A percentile compares a stretch with the other conserved stretches of the same genome.
These are phyloP conservation scores for Cytospora mali DNA, from an alignment of 2,329 filamentous ascomycete species.

Conservation along the genomic window DNA sequence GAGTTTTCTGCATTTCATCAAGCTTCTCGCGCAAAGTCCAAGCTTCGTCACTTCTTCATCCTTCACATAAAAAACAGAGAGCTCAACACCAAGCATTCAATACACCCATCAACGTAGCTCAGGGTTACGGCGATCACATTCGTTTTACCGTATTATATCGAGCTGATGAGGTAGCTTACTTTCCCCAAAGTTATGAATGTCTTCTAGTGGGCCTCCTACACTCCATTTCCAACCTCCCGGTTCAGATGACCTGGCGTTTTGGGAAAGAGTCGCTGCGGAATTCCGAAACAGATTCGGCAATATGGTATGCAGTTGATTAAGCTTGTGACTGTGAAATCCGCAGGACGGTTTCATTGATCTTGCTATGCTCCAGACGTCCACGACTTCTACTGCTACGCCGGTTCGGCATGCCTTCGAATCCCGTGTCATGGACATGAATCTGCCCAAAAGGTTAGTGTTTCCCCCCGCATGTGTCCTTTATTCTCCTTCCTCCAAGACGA, in stretches of 20 bases:
- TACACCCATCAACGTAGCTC: not conserved
- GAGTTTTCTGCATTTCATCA: constrained; percentile 15
- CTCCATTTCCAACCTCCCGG: constrained; percentile 27
- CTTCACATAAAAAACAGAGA: not conserved
- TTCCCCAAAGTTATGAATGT: constrained; percentile 25
- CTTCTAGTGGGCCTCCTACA: constrained; percentile 27
- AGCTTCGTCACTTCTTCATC: constrained; percentile 16
- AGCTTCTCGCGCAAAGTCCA: constrained; percentile 3
- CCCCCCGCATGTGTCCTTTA: not conserved
- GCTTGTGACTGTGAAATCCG: not conserved
- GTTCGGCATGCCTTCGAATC: constrained; percentile 75
- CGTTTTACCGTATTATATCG: not conserved
- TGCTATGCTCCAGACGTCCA: constrained; percentile 59
- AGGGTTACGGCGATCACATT: not conserved
- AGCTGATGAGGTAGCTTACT: constrained; percentile 14
- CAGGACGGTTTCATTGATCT: constrained; percentile 22
- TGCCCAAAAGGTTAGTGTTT: constrained; percentile 80
- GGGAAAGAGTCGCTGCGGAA: constrained; percentile 33
- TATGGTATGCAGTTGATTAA: constrained; percentile 33
- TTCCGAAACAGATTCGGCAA: constrained; percentile 33
- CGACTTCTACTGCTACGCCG: constrained; percentile 72
- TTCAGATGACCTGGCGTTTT: constrained; percentile 32
- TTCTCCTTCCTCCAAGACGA: constrained; percentile 26
- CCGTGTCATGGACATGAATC: constrained; percentile 81
- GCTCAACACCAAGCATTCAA: constrained; percentile 2